phyloP scores from a whole-genome alignment of 2,329 filamentous ascomycete species.

The Microcyclosporella mali region DNA sequence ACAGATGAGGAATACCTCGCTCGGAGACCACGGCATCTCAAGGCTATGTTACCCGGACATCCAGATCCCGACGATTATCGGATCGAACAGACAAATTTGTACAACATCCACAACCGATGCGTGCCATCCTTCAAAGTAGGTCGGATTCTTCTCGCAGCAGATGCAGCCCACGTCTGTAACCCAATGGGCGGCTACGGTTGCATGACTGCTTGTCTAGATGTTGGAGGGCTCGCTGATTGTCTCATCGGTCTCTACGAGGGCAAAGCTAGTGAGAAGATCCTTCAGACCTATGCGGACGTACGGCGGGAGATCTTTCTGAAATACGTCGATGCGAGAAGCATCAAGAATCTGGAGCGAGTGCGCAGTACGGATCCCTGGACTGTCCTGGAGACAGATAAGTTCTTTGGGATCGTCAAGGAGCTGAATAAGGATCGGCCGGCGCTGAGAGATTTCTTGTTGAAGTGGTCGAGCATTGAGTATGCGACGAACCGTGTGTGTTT shows the following conservation, averaged over 20 bases:
- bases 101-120: slow-evolving; percentile 38
- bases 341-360: slow-evolving; percentile 22
- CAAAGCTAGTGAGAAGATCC: slow-evolving; percentile 21
- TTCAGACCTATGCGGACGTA: slow-evolving; percentile 33
- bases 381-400: slow-evolving; percentile 22
- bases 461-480: slow-evolving; percentile 20
- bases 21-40: slow-evolving; percentile 19
- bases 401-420: slow-evolving; percentile 19
- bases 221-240: slow-evolving; percentile 23
- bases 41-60: slow-evolving; percentile 21
- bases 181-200: slow-evolving; percentile 22
- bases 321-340: slow-evolving; percentile 29
- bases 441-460: slow-evolving; percentile 23
- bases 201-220: slow-evolving; percentile 23
- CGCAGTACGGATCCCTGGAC: slow-evolving; percentile 21
- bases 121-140: slow-evolving; percentile 30
- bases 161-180: slow-evolving; percentile 34
- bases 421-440: slow-evolving; percentile 17
- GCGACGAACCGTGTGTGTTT: not conserved
- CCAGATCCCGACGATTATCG: slow-evolving; percentile 27
- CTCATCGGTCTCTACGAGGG: slow-evolving; percentile 19
- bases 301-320: slow-evolving; percentile 32
- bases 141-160: slow-evolving; percentile 33
- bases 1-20: slow-evolving; percentile 23
- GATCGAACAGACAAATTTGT: slow-evolving; percentile 34